Evolutionary conservation across 495 filamentous ascomycete genomes (phyloP).

Genomic region (Parathielavia appendiculata): DNA sequence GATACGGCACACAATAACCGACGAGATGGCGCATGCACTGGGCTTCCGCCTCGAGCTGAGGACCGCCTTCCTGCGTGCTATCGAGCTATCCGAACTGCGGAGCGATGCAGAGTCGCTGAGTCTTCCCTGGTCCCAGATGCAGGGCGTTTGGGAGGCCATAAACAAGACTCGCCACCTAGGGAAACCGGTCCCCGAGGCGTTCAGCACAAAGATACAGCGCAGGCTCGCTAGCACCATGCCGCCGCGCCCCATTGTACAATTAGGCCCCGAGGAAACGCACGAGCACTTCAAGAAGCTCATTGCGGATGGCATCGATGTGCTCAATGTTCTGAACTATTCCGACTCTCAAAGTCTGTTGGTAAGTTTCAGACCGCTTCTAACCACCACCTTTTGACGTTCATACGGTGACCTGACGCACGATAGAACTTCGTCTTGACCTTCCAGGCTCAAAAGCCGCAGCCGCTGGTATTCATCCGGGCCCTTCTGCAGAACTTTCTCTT

Average conservation of each 20-base stretch:
- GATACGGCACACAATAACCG: slow-evolving; percentile 40
- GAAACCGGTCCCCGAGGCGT: slow-evolving; percentile 64
- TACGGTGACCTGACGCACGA: slow-evolving; percentile 3
- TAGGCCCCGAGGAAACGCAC: slow-evolving; percentile 66
- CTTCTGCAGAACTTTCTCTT: slow-evolving; percentile 74
- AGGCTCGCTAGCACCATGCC: slow-evolving; percentile 87
- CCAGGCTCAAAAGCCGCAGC: slow-evolving; percentile 72
- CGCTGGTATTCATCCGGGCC: slow-evolving; percentile 76
- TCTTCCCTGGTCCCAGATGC: slow-evolving; percentile 45
- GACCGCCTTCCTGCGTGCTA: slow-evolving; percentile 52
- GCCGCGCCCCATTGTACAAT: slow-evolving; percentile 79
- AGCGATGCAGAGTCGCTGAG: slow-evolving; percentile 41
- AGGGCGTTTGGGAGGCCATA: slow-evolving; percentile 46
- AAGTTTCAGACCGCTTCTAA: slow-evolving; percentile 15
- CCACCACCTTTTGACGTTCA: too few relatives aligned
- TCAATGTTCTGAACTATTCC: slow-evolving; percentile 63
- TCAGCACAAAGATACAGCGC: slow-evolving; percentile 86
- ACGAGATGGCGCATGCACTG: slow-evolving; percentile 56
- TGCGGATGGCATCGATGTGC: slow-evolving; percentile 62
- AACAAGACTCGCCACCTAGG: slow-evolving; percentile 56
- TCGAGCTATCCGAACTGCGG: slow-evolving; percentile 41
- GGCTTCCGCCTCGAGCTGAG: slow-evolving; percentile 59
- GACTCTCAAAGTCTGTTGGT: slow-evolving; percentile 66
- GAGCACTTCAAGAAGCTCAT: slow-evolving; percentile 64
- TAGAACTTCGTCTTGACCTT: slow-evolving; percentile 67